phyloP scores from a whole-genome alignment of 768 basidiomycete genomes.

The Psilocybe cyanescens region DNA sequence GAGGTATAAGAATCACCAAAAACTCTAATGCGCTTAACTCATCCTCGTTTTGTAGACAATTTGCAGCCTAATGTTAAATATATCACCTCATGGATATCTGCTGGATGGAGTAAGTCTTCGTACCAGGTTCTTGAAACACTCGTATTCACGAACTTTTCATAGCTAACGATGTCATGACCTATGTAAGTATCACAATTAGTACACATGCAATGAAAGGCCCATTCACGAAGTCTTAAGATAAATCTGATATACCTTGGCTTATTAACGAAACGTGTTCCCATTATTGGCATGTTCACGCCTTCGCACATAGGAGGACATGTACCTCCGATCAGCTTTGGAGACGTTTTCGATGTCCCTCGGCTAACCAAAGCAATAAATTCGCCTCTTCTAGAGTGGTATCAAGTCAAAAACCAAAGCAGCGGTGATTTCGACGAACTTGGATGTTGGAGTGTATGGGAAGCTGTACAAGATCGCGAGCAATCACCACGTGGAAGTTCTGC shows the following conservation, averaged over 20 bases:
- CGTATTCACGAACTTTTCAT: conserved; percentile 44
- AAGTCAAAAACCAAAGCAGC: conserved; percentile 55
- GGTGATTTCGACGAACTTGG: conserved; percentile 48
- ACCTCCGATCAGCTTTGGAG: conserved; percentile 57
- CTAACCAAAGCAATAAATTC: conserved; percentile 45
- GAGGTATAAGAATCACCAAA: conserved; percentile 40
- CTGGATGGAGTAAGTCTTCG: conserved; percentile 72
- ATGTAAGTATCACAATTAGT: conserved; percentile 38
- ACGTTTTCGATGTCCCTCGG: conserved; percentile 63
- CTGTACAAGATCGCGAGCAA: conserved; percentile 42
- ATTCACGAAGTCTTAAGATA: conserved; percentile 28
- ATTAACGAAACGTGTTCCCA: conserved; percentile 61
- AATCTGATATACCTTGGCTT: conserved; percentile 64
- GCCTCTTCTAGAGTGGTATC: conserved; percentile 65
- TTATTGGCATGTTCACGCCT: conserved; percentile 61
- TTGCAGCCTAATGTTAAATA: conserved; percentile 63
- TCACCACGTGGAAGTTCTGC: conserved; percentile 42
- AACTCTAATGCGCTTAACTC: neutral
- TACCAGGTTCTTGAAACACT: conserved; percentile 2
- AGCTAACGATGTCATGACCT: conserved; percentile 84
- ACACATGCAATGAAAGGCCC: neutral
- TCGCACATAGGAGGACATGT: conserved; percentile 55
- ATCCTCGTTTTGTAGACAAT: conserved; percentile 50
- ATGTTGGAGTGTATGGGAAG: conserved; percentile 60
- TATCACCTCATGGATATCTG: conserved; percentile 74